Base-by-base conservation (phyloP, 75 land plant species). In the Isoetes taiwanensis region DNA sequence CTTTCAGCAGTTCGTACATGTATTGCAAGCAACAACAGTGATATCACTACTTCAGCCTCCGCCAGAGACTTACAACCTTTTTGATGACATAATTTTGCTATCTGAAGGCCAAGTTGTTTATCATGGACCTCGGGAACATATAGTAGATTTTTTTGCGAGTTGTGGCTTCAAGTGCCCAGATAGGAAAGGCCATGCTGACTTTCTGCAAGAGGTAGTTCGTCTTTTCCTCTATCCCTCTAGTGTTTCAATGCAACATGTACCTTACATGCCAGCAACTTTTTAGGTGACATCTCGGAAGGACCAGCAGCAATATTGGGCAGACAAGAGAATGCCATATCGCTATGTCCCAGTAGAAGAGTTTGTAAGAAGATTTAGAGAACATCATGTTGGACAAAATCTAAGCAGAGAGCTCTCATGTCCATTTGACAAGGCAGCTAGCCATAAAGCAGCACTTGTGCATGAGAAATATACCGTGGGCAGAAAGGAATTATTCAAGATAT, bases 21-120 rank as follows among this genome's bases (percentile, higher is more conserved):
- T 81, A 12, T 57, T 79, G 76, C 77, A 79, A 39, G 62, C 67
- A 25, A 85, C 96, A 0, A 74, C 81, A 53, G 26, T 85, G 14
- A 71, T 85, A 41, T 79, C 96, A 8, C 81, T 91, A 8, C 71
- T 91, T 1, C 95, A 91, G 53, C 97, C 97, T 3, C 82, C 97
- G 10, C 97, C 97, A 0, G 95, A 91, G 70, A 84, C 97, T 2
- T 90, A 80, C 32, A 79, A 86, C 25, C 85, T 75, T 14, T 81
- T 81, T 43, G 84, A 81, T 52, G 84, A 81, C 40, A 79, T 81
- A 20, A 67, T 81, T 28, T 72, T 81, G 4, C 68, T 81, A 32
- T 71, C 82, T 12, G 83, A 80, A 24, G 83, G 83, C 30, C 73
- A 66, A 20, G 60, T 80, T 29, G 83, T 80, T 11, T 80, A 80